phyloP scores from a whole-genome alignment of 2,329 filamentous ascomycete species.

The Epichloe elymi region DNA sequence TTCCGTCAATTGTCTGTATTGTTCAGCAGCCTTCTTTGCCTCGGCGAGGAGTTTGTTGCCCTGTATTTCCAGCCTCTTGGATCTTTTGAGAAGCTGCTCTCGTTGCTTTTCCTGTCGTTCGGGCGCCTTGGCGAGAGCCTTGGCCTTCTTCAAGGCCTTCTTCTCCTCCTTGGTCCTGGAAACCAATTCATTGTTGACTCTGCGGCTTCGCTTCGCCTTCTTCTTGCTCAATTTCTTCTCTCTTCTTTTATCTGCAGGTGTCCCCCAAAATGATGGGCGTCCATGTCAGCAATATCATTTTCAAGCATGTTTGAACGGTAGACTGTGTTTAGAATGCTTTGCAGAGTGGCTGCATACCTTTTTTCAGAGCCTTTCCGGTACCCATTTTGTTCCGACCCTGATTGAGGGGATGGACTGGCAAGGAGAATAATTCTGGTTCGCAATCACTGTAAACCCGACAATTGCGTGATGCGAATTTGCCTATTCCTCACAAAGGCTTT shows the following conservation, averaged over 20 bases:
- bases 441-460: not conserved
- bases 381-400: not conserved
- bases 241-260: not conserved
- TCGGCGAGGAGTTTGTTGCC: constrained; percentile 27
- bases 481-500: not conserved
- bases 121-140: constrained; percentile 14
- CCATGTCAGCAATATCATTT: not conserved
- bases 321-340: no score
- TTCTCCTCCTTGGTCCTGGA: constrained; percentile 11
- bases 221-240: not conserved
- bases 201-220: not conserved
- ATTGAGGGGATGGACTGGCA: not conserved
- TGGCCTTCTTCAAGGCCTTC: constrained; percentile 20
- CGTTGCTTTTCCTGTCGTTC: constrained; percentile 26
- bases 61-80: constrained; percentile 26
- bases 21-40: constrained; percentile 21
- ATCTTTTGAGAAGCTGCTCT: constrained; percentile 22
- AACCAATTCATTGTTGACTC: constrained; percentile 23
- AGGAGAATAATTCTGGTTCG: not conserved
- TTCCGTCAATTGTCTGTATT: constrained; percentile 14
- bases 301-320: not conserved
- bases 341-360: not conserved
- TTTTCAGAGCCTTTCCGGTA: not conserved
- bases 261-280: no score
- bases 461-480: not conserved